phyloP scores from a whole-genome alignment of 1,284 basidiomycete species.

The Ustilago cynodontis region DNA sequence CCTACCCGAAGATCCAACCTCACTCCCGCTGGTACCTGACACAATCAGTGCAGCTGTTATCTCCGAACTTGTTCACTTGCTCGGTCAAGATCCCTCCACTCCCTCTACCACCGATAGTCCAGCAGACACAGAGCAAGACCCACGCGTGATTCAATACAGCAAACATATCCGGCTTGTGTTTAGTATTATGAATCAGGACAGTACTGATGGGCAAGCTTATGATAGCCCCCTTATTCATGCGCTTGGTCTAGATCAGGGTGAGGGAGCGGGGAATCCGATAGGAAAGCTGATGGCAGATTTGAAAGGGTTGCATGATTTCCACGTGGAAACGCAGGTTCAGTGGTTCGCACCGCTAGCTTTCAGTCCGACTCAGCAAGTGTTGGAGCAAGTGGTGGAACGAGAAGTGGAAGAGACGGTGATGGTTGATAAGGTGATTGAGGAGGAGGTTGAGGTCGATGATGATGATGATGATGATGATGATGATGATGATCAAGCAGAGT shows the following conservation, averaged over 20 bases:
- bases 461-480: constrained; percentile 16
- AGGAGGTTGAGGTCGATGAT: constrained; percentile 19
- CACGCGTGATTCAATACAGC: constrained; percentile 59
- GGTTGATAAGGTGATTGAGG: constrained; percentile 51
- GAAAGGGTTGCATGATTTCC: constrained; percentile 82
- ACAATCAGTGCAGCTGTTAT: constrained; percentile 40
- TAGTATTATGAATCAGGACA: constrained; percentile 65
- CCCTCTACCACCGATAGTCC: background rate
- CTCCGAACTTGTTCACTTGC: constrained; percentile 26
- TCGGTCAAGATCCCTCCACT: constrained; percentile 19
- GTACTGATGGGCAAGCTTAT: constrained; percentile 30
- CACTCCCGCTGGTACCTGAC: constrained; percentile 31
- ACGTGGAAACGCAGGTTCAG: constrained; percentile 92
- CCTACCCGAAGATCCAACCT: background rate
- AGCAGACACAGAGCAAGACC: constrained; percentile 40
- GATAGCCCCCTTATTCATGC: constrained; percentile 36
- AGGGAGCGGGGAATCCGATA: constrained; percentile 24
- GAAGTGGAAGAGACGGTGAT: constrained; percentile 26
- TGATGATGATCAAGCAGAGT: constrained; percentile 5
- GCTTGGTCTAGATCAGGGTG: constrained; percentile 1
- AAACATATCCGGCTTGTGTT: constrained; percentile 63
- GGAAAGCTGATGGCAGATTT: constrained; percentile 27
- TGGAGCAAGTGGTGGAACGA: constrained; percentile 49
- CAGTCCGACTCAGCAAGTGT: constrained; percentile 74
- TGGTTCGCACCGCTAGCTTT: constrained; percentile 91